Conservation (phyloP, 179 eudicot genomes). For the Gypsophila paniculata region DNA sequence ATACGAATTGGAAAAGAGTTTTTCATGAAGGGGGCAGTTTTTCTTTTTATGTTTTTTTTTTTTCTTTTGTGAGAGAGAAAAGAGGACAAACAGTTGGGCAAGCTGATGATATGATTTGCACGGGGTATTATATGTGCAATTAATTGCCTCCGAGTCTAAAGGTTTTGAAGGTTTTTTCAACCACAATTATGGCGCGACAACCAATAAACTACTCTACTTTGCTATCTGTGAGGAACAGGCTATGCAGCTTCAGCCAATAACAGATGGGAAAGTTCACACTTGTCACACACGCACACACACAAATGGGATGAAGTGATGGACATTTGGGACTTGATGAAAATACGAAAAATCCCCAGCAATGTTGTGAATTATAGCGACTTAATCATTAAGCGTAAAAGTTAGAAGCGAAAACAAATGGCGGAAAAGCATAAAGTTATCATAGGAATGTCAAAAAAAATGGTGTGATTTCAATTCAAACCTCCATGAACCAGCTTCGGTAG, state of each 20-base stretch:
- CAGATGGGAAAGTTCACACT: background rate
- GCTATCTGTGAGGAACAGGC: background rate
- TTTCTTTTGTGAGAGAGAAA: no score
- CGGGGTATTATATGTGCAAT: background rate
- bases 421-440: background rate
- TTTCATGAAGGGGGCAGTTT: background rate
- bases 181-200: background rate
- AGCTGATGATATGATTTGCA: background rate
- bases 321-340: no score
- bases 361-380: no score
- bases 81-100: background rate
- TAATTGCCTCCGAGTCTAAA: no score
- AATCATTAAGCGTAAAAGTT: no score
- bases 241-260: background rate
- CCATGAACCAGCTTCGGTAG: conserved; percentile 59
- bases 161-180: background rate
- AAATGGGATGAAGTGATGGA: background rate
- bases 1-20: background rate
- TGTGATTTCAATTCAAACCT: conserved; percentile 43
- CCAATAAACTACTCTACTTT: background rate
- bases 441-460: background rate
- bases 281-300: background rate
- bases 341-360: no score
- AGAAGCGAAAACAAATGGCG: no score
- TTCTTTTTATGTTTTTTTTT: background rate